Conservation (phyloP, 2,329 filamentous ascomycete genomes). For the Aspergillus brasiliensis region DNA sequence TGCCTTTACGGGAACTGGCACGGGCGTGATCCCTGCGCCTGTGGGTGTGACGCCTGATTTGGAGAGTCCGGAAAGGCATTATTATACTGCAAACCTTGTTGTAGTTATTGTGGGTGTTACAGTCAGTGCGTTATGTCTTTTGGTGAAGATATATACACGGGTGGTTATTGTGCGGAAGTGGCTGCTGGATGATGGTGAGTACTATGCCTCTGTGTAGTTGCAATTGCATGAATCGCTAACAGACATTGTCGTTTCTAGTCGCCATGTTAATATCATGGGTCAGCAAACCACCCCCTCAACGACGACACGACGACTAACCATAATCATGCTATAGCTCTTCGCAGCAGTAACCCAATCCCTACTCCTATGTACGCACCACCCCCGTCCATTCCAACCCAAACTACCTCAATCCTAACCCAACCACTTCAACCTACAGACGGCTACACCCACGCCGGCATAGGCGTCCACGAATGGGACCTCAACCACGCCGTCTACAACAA, state of each 20-base stretch:
- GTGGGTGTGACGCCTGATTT: neutral
- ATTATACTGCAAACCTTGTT: neutral
- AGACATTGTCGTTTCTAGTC: neutral
- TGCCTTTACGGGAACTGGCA: neutral
- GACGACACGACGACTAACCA: neutral
- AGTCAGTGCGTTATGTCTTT: neutral
- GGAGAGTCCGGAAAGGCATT: neutral
- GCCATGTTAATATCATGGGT: neutral
- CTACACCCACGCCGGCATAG: neutral
- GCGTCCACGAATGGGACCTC: constrained; percentile 5
- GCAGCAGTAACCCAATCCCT: neutral
- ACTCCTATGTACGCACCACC: neutral
- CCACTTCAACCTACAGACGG: neutral
- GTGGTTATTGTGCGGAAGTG: constrained; percentile 1
- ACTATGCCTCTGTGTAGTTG: neutral
- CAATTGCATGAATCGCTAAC: neutral
- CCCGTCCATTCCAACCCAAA: too few species aligned
- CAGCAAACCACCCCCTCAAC: neutral
- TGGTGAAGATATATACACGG: constrained; percentile 1
- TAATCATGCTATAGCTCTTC: neutral
- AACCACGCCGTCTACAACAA: neutral
- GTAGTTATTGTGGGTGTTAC: constrained; percentile 1
- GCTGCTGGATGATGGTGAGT: constrained; percentile 7
- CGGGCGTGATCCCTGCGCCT: neutral
- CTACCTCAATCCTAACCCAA: neutral